phyloP scores from a whole-genome alignment of 805 yeast genomes.

The Sugiyamaella qingdaonensis region DNA sequence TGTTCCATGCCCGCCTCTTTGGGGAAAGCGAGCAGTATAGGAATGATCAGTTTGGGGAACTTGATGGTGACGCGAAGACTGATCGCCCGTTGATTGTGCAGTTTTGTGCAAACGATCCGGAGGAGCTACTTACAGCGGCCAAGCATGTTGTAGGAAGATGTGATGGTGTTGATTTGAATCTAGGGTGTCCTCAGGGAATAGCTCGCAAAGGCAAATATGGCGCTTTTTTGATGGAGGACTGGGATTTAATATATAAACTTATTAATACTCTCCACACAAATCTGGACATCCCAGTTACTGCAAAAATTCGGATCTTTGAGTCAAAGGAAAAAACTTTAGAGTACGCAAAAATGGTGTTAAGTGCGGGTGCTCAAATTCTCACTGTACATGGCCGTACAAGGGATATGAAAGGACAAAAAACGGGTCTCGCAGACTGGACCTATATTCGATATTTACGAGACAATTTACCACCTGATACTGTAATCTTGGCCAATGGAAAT shows the following conservation, averaged over 20 bases:
- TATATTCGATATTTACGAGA: constrained; percentile 70
- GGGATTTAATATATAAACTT: constrained; percentile 73
- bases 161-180: constrained; percentile 92
- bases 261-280: constrained; percentile 71
- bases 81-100: constrained; percentile 92
- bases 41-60: constrained; percentile 53
- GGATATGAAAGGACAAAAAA: constrained; percentile 95
- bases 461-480: constrained; percentile 74
- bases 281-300: constrained; percentile 84
- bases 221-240: constrained; percentile 93
- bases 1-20: constrained; percentile 90
- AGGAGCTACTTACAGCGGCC: constrained; percentile 76
- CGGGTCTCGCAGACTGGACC: constrained; percentile 95
- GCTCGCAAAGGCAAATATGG: constrained; percentile 95
- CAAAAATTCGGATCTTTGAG: constrained; percentile 87
- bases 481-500: constrained; percentile 92
- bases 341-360: constrained; percentile 83
- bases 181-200: constrained; percentile 98
- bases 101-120: constrained; percentile 95
- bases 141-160: constrained; percentile 72
- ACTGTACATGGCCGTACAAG: constrained; percentile 95
- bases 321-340: constrained; percentile 76
- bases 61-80: constrained; percentile 63
- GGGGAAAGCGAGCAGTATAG: constrained; percentile 82
- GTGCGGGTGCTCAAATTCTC: constrained; percentile 92